These are phyloP conservation scores for Ogataea naganishii DNA, from an alignment of 805 yeast species.

Conservation along the genomic window DNA sequence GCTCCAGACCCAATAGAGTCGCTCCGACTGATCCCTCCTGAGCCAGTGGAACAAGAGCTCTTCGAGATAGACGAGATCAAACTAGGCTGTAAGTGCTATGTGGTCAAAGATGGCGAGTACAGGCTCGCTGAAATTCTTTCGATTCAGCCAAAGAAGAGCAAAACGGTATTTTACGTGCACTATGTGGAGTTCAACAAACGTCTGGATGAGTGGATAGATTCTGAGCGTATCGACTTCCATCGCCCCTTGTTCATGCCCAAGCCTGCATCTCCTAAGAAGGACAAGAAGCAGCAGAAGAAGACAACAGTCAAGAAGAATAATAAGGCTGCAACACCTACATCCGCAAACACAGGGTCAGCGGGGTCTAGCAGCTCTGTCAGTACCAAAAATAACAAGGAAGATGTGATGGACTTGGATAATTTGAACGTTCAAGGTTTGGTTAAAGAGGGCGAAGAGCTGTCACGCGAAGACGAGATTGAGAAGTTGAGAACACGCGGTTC, in stretches of 20 bases:
- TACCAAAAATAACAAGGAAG: constrained; percentile 26
- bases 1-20: constrained; percentile 20
- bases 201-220: constrained; percentile 88
- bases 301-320: constrained; percentile 31
- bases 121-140: constrained; percentile 83
- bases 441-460: constrained; percentile 59
- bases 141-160: constrained; percentile 63
- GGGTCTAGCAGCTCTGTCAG: constrained; percentile 10
- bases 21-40: constrained; percentile 22
- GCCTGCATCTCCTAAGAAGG: constrained; percentile 41
- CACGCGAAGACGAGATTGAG: constrained; percentile 87
- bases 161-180: constrained; percentile 83
- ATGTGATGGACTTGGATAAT: constrained; percentile 77
- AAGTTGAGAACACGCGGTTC: constrained; percentile 92
- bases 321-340: constrained; percentile 10
- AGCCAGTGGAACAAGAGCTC: constrained; percentile 16
- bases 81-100: constrained; percentile 77
- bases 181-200: constrained; percentile 93
- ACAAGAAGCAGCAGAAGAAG: constrained; percentile 23
- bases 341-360: constrained; percentile 17
- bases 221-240: constrained; percentile 62
- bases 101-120: constrained; percentile 69
- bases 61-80: constrained; percentile 40
- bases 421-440: constrained; percentile 74
- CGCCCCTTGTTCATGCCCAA: constrained; percentile 67